Conservation (phyloP, 371 early-diverging fungal genomes). For the Actinomortierella wolfii region DNA sequence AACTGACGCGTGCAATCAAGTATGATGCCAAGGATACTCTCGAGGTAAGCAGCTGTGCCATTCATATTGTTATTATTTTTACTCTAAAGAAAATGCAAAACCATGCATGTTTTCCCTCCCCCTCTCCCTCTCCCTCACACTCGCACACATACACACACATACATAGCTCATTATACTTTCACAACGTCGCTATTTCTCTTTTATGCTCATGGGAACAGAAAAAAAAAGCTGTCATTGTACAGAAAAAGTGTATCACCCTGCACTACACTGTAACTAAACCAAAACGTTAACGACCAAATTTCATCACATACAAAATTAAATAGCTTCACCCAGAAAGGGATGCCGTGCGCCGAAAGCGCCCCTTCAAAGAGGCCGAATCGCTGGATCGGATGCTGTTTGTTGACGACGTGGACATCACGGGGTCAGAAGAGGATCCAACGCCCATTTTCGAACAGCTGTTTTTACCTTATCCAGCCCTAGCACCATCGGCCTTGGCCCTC, state of each 20-base stretch:
- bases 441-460: conserved; percentile 22
- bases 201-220: too few relatives aligned
- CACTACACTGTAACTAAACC: too few relatives aligned
- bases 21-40: conserved; percentile 28
- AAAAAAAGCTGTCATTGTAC: too few relatives aligned
- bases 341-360: conserved; percentile 17
- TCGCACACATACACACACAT: too few relatives aligned
- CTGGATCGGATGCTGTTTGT: conserved; percentile 37
- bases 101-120: not conserved
- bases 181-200: too few relatives aligned
- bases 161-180: too few relatives aligned
- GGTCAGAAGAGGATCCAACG: conserved; percentile 27
- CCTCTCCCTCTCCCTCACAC: not conserved
- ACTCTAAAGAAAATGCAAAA: conserved; percentile 1
- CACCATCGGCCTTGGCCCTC: not conserved
- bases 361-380: conserved; percentile 26
- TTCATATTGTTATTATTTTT: not conserved
- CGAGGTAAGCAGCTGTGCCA: conserved; percentile 16
- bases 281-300: too few relatives aligned
- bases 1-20: conserved; percentile 37
- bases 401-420: conserved; percentile 37
- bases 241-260: too few relatives aligned
- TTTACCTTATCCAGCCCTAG: conserved; percentile 14
- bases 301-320: too few relatives aligned
- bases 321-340: conserved; percentile 34